Conservation (phyloP, 2,329 filamentous ascomycete genomes). For the Pleoardoris graminearum region DNA sequence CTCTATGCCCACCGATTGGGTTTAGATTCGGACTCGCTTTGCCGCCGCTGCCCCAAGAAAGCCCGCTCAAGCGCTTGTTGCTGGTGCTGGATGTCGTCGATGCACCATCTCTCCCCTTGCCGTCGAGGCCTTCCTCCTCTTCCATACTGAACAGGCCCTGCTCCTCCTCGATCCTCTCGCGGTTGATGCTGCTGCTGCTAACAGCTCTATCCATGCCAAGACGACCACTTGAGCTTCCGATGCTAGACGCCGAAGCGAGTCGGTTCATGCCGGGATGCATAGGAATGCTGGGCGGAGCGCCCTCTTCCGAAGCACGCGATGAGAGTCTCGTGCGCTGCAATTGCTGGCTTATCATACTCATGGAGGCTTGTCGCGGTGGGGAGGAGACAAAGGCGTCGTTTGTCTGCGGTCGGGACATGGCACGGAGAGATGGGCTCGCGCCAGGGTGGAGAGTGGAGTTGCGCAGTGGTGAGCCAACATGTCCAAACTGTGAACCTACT, state of each 20-base stretch:
- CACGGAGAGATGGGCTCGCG: constrained; percentile 56
- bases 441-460: constrained; percentile 60
- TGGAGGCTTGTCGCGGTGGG: constrained; percentile 60
- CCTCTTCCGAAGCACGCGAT: constrained; percentile 35
- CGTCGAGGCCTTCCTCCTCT: constrained; percentile 43
- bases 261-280: constrained; percentile 70
- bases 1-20: constrained; percentile 39
- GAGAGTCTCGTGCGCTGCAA: constrained; percentile 52
- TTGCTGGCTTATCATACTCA: constrained; percentile 65
- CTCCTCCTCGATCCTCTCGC: constrained; percentile 48
- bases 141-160: constrained; percentile 50
- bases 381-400: constrained; percentile 58
- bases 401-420: constrained; percentile 53
- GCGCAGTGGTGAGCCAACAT: constrained; percentile 68
- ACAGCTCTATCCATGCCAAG: constrained; percentile 45
- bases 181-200: constrained; percentile 46
- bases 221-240: constrained; percentile 35
- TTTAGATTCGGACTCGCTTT: constrained; percentile 41
- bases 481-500: constrained; percentile 55
- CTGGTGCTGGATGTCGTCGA: constrained; percentile 39
- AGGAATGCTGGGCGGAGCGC: constrained; percentile 27
- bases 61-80: constrained; percentile 43
- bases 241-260: constrained; percentile 39
- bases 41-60: constrained; percentile 43
- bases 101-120: constrained; percentile 39